Percentiles rank a stretch among this genome's conserved stretches.
phyloP scores from a whole-genome alignment of 495 filamentous ascomycete species.

The Daldinia bambusicola region DNA sequence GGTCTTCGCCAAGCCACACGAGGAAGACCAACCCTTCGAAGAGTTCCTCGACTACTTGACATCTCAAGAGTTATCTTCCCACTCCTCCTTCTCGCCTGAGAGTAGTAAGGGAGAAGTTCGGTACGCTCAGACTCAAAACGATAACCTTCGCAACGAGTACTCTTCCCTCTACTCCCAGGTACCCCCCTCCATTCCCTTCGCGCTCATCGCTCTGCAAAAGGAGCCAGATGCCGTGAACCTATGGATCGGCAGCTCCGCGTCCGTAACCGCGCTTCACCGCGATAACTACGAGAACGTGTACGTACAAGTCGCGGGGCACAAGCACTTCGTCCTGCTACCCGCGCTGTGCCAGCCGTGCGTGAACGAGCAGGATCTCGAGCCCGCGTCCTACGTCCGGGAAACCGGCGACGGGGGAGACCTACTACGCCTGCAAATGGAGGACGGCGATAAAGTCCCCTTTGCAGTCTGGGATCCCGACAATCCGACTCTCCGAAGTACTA shows the following conservation, averaged over 20 bases:
- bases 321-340: slow-evolving; percentile 76
- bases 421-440: slow-evolving; percentile 49
- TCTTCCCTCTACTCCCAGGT: slow-evolving; percentile 63
- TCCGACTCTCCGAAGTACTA: slow-evolving; percentile 58
- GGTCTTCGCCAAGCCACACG: slow-evolving; percentile 66
- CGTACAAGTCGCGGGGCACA: slow-evolving; percentile 73
- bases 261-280: slow-evolving; percentile 74
- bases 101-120: slow-evolving; percentile 50
- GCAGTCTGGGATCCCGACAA: slow-evolving; percentile 76
- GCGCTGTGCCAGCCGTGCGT: slow-evolving; percentile 71
- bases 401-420: slow-evolving; percentile 35
- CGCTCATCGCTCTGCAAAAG: slow-evolving; percentile 68
- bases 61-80: slow-evolving; percentile 47
- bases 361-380: slow-evolving; percentile 63
- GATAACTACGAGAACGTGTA: slow-evolving; percentile 88
- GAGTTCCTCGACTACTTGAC: slow-evolving; percentile 60
- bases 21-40: slow-evolving; percentile 61
- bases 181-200: slow-evolving; percentile 69
- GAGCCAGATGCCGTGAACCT: slow-evolving; percentile 78
- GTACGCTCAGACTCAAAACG: slow-evolving; percentile 75
- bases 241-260: slow-evolving; percentile 77
- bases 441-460: slow-evolving; percentile 64
- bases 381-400: slow-evolving; percentile 61
- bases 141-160: slow-evolving; percentile 80
- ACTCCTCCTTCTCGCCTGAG: slow-evolving; percentile 5